phyloP scores from a whole-genome alignment of 768 basidiomycete genomes.

The Mycena floridula region DNA sequence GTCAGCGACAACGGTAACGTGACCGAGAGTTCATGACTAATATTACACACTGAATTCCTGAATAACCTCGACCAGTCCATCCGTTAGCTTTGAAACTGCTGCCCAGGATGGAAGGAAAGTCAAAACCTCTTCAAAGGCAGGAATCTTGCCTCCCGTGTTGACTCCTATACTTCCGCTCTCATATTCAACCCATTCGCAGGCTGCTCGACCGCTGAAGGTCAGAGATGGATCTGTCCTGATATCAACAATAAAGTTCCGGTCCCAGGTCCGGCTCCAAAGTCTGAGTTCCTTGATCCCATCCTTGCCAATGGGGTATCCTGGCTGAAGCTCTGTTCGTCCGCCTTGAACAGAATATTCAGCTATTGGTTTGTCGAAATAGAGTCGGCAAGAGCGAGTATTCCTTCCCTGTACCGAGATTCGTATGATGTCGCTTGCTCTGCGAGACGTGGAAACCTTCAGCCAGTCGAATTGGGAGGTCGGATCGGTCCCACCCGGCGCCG shows the following conservation, averaged over 20 bases:
- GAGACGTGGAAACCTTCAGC: too few species aligned
- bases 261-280: conserved; percentile 63
- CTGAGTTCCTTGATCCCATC: conserved; percentile 33
- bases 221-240: conserved; percentile 35
- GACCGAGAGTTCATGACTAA: too few species aligned
- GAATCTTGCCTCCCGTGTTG: conserved; percentile 43
- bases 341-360: conserved; percentile 31
- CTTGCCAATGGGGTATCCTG: conserved; percentile 4
- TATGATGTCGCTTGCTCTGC: too few species aligned
- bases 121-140: conserved; percentile 64
- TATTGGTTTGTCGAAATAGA: conserved; percentile 51
- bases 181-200: conserved; percentile 67
- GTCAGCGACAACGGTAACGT: too few species aligned
- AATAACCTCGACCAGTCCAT: conserved; percentile 59
- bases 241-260: conserved; percentile 43
- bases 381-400: conserved; percentile 58
- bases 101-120: conserved; percentile 65
- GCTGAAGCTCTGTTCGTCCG: conserved; percentile 5
- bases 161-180: conserved; percentile 48
- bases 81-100: conserved; percentile 46
- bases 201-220: conserved; percentile 44
- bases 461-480: too few species aligned
- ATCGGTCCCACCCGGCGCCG: too few species aligned
- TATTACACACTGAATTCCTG: too few species aligned
- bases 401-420: conserved; percentile 43